A percentile compares a stretch with the other conserved stretches of the same genome.
These are phyloP conservation scores for Geranium rotundifolium DNA, from an alignment of 345 rosid species.

Conservation along the genomic window DNA sequence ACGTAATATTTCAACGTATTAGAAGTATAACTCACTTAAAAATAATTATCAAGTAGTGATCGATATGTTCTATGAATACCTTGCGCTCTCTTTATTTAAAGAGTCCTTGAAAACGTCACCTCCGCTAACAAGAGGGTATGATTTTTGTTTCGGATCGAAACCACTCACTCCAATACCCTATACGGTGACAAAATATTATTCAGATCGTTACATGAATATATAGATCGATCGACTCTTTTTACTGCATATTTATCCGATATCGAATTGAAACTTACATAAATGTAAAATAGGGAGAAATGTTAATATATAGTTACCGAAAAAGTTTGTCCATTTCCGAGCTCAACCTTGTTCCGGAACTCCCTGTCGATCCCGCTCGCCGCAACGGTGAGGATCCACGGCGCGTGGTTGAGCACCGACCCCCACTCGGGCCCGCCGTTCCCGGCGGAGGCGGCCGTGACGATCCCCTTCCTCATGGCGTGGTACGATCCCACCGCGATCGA, in stretches of 20 bases:
- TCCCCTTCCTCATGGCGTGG: slow-evolving; percentile 77
- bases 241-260: too few relatives aligned
- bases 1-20: too few relatives aligned
- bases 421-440: slow-evolving; percentile 66
- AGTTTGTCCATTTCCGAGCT: slow-evolving; percentile 50
- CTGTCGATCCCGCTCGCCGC: slow-evolving; percentile 80
- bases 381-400: slow-evolving; percentile 85
- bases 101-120: slow-evolving; percentile 41
- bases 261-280: neutral
- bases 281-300: neutral
- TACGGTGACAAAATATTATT: neutral
- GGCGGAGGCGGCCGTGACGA: slow-evolving; percentile 62
- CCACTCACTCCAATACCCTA: slow-evolving; percentile 63
- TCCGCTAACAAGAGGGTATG: slow-evolving; percentile 65
- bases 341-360: slow-evolving; percentile 50
- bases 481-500: slow-evolving; percentile 61
- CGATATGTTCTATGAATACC: slow-evolving; percentile 16
- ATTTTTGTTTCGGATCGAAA: slow-evolving; percentile 41
- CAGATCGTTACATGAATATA: too few relatives aligned
- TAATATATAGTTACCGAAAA: slow-evolving; percentile 49
- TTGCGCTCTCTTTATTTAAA: slow-evolving; percentile 24
- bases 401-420: slow-evolving; percentile 46
- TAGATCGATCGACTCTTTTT: too few relatives aligned
- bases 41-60: too few relatives aligned
- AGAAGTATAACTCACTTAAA: too few relatives aligned